Percentiles rank a stretch among this genome's conserved stretches.
Conservation (phyloP, 2,329 filamentous ascomycete genomes). For the Sphaerostilbella broomeana region DNA sequence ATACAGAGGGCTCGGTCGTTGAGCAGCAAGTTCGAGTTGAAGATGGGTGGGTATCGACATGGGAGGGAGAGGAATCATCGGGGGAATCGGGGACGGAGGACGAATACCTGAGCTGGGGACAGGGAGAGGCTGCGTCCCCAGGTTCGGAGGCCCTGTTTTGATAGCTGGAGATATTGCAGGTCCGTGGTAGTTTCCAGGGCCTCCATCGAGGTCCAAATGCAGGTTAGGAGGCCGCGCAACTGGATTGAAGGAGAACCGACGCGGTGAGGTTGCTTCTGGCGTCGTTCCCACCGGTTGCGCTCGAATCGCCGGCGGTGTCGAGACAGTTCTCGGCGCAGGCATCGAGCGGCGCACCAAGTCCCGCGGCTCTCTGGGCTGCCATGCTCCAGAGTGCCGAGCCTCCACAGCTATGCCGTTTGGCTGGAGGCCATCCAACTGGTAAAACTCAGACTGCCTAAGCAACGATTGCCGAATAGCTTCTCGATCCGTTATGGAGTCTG, state of each 20-base stretch:
- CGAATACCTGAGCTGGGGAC: constrained; percentile 22
- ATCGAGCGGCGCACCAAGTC: constrained; percentile 27
- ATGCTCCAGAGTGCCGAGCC: constrained; percentile 12
- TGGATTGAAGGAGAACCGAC: constrained; percentile 47
- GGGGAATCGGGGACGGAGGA: constrained; percentile 43
- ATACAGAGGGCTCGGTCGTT: constrained; percentile 58
- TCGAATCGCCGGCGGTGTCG: constrained; percentile 46
- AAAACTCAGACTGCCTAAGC: constrained; percentile 22
- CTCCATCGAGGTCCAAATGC: constrained; percentile 34
- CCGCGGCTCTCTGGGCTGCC: constrained; percentile 13
- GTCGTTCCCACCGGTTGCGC: constrained; percentile 24
- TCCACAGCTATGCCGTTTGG: constrained; percentile 23
- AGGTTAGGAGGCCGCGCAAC: constrained; percentile 37
- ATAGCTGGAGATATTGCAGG: constrained; percentile 18
- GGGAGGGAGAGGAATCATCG: constrained; percentile 55
- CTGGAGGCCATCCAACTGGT: constrained; percentile 15
- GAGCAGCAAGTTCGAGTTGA: constrained; percentile 57
- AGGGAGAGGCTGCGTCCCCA: constrained; percentile 14
- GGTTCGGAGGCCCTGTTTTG: constrained; percentile 20
- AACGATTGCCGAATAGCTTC: constrained; percentile 26
- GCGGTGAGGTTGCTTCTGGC: constrained; percentile 27
- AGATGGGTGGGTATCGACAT: constrained; percentile 61
- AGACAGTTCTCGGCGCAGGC: constrained; percentile 38
- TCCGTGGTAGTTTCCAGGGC: constrained; percentile 11
- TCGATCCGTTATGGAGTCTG: constrained; percentile 21